Evolutionary conservation across 2,329 filamentous ascomycete species (phyloP), one percentile per base, ranked within the genome.

Genomic region (Zymoseptoria brevis): DNA sequence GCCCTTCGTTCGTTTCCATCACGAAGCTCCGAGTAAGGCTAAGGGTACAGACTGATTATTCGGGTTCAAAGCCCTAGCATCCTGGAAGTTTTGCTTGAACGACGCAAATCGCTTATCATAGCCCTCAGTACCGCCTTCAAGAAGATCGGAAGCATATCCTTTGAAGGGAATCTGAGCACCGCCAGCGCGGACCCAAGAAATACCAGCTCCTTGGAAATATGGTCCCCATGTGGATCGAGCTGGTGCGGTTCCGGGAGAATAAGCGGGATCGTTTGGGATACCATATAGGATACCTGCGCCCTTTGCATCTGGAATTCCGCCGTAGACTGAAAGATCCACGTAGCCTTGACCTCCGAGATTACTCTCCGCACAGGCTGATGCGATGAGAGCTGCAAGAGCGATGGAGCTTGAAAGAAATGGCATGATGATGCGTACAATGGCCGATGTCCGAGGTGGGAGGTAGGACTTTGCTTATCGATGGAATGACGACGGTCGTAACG

Each of bases 141-240:
- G 22, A 19, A 54, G 19, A 4, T 54, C 52, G 52, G 22, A 54
- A 35, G 52, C 52, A n/a, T 54, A 54, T 2, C 52, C 52, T 8
- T 19, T 9, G 16, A 54, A 54, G 29, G 52, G 52, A 54, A 54
- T 54, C 52, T 54, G 52, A 54, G 52, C 52, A 16, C 52, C 52
- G 7, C 52, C 52, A 19, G 52, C 52, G 19, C 52, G 52, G 21
- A 54, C 22, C 19, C 26, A 30, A 5, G 22, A 29, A 19, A 54
- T 54, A 4, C 52, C 52, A 7, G 52, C 52, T 6, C 24, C 52
- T 54, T 54, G 52, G 52, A 54, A 54, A 8, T 24, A 54, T 11
- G 22, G 11, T 9, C 52, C 52, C 52, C 52, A 54, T 29, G 52
- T 54, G 29, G 52, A 26, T 8, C 22, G 52, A 19, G 22, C 9